Base-by-base conservation (phyloP, 2,329 filamentous ascomycete species). In the Thielaviopsis musarum region DNA sequence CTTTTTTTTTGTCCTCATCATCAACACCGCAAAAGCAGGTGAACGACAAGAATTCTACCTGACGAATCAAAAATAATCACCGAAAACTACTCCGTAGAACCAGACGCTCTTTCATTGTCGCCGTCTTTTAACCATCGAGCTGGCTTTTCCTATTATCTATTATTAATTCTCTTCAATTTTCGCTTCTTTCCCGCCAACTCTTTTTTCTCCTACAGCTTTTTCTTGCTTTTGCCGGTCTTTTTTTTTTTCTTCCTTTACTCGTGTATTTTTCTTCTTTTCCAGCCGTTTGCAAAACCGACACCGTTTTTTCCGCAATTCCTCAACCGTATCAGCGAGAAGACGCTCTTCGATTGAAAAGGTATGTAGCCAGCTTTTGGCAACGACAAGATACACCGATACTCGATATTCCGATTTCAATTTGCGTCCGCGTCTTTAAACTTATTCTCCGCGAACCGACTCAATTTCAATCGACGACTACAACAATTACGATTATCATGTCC, bases 121-220 rank as follows among this genome's bases (percentile, higher is more conserved):
- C 26, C 30, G 22, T 19, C 30, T 54, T 54, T 30, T 2, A 34
- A 45, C 17, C n/a, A 34, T 26, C 30, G 26, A 54, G 52, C 52
- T 28, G 52, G 52, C 52, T 54, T 26, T 54, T 54, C 52, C 24
- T 56, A 21, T 24, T 56, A 45, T 21, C n/a, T 56, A n/a, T 56
- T 41, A 56, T 56, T 41, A 41, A 41, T 56, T 53, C 52, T 59
- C n/a, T 51, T 54, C n/a, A 38, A 34, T 51, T 49, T 54, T 59
- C 34, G 48, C 51, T 24, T 58, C 52, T 58, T 38, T 5, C 26
- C 5, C 30, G 30, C 22, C 54, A 22, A 41, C 30, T 41, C n/a
- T 56, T 26, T 45, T 45, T 38, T 26, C 17, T 24, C n/a, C 10
- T 38, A 22, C n/a, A 19, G 9, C n/a, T 15, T 22, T 24, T 9